Evolutionary conservation across 495 filamentous ascomycete species (phyloP).

Genomic region (Pyrenopolyporus hunteri): DNA sequence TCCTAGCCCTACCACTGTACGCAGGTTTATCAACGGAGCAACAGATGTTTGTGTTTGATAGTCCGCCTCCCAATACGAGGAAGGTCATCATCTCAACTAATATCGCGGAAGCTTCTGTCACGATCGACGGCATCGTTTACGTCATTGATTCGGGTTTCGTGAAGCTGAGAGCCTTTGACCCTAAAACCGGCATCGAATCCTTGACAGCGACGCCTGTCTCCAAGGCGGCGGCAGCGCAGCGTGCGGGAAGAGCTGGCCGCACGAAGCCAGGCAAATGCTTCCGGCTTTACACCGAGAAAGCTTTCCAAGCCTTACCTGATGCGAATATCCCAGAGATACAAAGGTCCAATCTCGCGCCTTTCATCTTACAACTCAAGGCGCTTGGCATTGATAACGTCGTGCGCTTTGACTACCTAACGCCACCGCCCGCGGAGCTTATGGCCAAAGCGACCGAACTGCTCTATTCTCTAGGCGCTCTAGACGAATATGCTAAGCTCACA

Average conservation of each 20-base stretch:
- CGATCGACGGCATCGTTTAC: slow-evolving; percentile 91
- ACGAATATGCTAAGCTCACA: slow-evolving; percentile 90
- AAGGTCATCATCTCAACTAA: slow-evolving; percentile 97
- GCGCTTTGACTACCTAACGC: slow-evolving; percentile 86
- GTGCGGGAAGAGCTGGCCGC: slow-evolving; percentile 88
- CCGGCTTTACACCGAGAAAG: slow-evolving; percentile 84
- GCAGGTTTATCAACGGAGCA: slow-evolving; percentile 87
- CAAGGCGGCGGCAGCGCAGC: slow-evolving; percentile 90
- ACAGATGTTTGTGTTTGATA: slow-evolving; percentile 92
- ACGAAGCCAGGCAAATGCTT: slow-evolving; percentile 96
- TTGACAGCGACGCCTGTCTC: slow-evolving; percentile 88
- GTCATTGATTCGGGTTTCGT: slow-evolving; percentile 93
- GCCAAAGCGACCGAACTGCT: slow-evolving; percentile 87
- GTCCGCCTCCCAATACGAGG: slow-evolving; percentile 79
- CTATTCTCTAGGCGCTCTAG: slow-evolving; percentile 86
- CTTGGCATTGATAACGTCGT: slow-evolving; percentile 95
- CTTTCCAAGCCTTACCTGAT: slow-evolving; percentile 72
- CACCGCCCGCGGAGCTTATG: slow-evolving; percentile 87
- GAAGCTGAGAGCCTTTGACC: slow-evolving; percentile 89
- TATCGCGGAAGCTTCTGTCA: slow-evolving; percentile 94
- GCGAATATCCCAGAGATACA: slow-evolving; percentile 89
- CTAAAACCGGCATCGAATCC: slow-evolving; percentile 85
- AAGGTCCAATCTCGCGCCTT: slow-evolving; percentile 87
- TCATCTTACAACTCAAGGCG: slow-evolving; percentile 92
- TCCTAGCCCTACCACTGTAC: slow-evolving; percentile 85